Percentiles rank a stretch among this genome's conserved stretches.
These are phyloP conservation scores for Suillus paluster DNA, from an alignment of 768 basidiomycete genomes.

Conservation along the genomic window DNA sequence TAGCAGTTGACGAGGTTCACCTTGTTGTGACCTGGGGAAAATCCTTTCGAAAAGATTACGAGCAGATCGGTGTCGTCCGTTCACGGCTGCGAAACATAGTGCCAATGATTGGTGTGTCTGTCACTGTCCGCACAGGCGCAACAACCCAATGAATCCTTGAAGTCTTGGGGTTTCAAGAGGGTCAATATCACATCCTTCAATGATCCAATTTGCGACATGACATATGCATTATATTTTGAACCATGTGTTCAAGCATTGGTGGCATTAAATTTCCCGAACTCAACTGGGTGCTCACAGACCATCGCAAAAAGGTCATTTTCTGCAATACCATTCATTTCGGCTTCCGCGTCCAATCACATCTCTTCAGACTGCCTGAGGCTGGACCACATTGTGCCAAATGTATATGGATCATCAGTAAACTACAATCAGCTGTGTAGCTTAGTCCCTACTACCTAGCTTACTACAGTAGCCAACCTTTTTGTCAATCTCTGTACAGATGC, in stretches of 20 bases:
- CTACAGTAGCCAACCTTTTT: too few species aligned
- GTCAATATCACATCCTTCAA: constrained; percentile 11
- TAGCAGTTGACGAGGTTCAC: constrained; percentile 19
- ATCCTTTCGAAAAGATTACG: constrained; percentile 15
- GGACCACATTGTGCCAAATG: neutral
- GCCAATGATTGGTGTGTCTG: constrained; percentile 4
- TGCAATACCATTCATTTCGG: constrained; percentile 9
- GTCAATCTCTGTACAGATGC: too few species aligned
- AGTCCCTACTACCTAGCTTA: too few species aligned
- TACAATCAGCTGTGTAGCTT: too few species aligned
- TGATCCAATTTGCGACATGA: constrained; percentile 14
- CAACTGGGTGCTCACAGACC: constrained; percentile 7
- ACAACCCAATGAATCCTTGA: constrained; percentile 12
- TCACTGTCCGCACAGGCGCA: constrained; percentile 11
- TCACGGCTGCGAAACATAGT: constrained; percentile 1
- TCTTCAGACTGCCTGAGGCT: neutral
- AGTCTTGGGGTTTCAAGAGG: constrained; percentile 10
- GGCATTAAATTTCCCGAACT: constrained; percentile 9
- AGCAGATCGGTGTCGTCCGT: constrained; percentile 16
- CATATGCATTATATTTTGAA: constrained; percentile 10
- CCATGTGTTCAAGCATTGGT: constrained; percentile 1
- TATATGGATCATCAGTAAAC: too few species aligned
- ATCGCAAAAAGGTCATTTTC: constrained; percentile 11
- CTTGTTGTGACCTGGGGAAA: constrained; percentile 16
- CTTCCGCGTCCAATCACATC: constrained; percentile 11